Percentiles rank a stretch among this genome's conserved stretches.
Evolutionary conservation across 345 rosid genomes (phyloP).

Genomic region (Eucalyptus albens): DNA sequence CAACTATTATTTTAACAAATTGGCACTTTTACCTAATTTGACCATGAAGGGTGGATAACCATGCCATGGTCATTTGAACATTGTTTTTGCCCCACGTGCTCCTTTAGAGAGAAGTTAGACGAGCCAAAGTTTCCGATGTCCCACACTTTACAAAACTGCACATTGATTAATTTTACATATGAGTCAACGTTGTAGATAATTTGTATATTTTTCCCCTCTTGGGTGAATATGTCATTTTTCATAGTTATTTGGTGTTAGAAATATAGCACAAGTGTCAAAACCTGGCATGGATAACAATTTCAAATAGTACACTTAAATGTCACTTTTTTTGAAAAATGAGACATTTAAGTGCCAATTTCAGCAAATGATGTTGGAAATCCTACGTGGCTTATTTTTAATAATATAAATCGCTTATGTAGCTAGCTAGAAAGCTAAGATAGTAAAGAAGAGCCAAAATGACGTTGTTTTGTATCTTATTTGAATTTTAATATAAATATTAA

Average conservation of each 20-base stretch:
- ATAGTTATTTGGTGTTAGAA: background rate
- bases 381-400: no score
- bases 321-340: no score
- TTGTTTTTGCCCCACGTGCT: background rate
- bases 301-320: fast-evolving
- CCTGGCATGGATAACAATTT: fast-evolving
- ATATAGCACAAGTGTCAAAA: fast-evolving
- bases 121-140: background rate
- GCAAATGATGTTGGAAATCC: fast-evolving
- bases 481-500: no score
- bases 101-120: background rate
- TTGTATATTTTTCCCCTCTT: no score
- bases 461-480: fast-evolving
- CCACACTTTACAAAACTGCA: background rate
- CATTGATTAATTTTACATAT: background rate
- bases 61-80: background rate
- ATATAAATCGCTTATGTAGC: no score
- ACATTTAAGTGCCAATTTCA: fast-evolving
- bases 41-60: background rate
- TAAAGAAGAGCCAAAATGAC: no score
- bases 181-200: background rate
- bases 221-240: background rate
- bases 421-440: no score
- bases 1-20: no score
- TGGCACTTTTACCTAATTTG: background rate